These are phyloP conservation scores for Candida insectorum DNA, from an alignment of 805 yeast genomes.

Conservation along the genomic window DNA sequence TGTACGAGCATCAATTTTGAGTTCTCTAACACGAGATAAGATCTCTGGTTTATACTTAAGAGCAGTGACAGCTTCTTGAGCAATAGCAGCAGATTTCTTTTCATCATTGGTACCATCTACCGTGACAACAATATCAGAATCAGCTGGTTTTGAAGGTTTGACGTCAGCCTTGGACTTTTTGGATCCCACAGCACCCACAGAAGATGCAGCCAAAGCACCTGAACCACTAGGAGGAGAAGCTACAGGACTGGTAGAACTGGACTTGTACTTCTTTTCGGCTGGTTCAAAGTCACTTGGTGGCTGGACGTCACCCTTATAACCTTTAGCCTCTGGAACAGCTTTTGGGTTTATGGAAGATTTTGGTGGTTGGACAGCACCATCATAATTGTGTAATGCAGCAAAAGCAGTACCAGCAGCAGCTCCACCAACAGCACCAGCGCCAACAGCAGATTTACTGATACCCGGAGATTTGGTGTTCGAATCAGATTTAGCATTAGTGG, in stretches of 20 bases:
- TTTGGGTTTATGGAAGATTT: conserved; percentile 4
- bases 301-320: conserved; percentile 6
- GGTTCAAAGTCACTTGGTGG: conserved; percentile 6
- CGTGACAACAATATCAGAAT: conserved; percentile 29
- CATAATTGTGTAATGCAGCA: conserved; percentile 6
- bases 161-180: neutral
- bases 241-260: conserved; percentile 5
- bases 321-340: conserved; percentile 4
- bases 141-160: conserved; percentile 12
- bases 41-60: conserved; percentile 20
- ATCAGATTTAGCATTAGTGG: conserved; percentile 2
- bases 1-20: conserved; percentile 26
- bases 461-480: conserved; percentile 16
- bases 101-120: conserved; percentile 26
- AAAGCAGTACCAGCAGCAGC: conserved; percentile 10
- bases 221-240: conserved; percentile 3
- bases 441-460: conserved; percentile 18
- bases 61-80: conserved; percentile 24
- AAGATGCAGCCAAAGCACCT: too few relatives aligned
- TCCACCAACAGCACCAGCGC: conserved; percentile 11
- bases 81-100: conserved; percentile 23
- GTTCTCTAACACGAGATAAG: conserved; percentile 17
- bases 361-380: conserved; percentile 5
- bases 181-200: neutral
- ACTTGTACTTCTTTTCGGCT: neutral